Percentiles rank a stretch among this genome's conserved stretches.
These are phyloP conservation scores for Tetraselmis chui DNA, from an alignment of 139 green algal genomes.

Conservation along the genomic window DNA sequence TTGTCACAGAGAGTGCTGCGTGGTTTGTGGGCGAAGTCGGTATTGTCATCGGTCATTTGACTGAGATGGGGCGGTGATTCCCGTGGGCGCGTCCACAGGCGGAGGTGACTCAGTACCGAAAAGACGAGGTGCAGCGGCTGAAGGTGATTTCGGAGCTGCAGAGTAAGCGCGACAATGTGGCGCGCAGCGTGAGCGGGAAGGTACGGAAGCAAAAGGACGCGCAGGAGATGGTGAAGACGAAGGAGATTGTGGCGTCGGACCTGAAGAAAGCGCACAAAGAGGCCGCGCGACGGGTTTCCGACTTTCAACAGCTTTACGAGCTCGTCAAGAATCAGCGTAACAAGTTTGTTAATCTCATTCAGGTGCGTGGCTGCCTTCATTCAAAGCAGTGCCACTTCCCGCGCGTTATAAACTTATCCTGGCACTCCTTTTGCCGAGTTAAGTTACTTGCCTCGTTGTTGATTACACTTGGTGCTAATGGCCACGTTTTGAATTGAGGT, in stretches of 20 bases:
- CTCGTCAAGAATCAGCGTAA: constrained; percentile 80
- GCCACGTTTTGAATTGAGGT: no score
- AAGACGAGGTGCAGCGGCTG: constrained; percentile 6
- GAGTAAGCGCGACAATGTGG: neutral
- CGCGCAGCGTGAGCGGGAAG: neutral
- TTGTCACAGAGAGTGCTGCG: no score
- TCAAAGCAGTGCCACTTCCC: no score
- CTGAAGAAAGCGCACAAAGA: constrained; percentile 55
- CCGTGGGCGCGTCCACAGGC: neutral
- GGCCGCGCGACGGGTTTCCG: constrained; percentile 33
- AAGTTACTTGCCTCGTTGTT: no score
- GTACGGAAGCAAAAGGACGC: neutral
- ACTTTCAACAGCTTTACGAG: constrained; percentile 73
- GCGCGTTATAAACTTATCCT: no score
- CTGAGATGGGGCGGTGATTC: no score
- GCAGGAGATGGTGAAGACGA: constrained; percentile 13
- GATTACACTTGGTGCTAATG: no score
- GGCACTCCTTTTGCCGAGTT: no score
- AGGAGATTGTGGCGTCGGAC: constrained; percentile 44
- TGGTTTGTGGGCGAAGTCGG: no score
- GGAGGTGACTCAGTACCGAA: neutral
- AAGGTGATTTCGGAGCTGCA: constrained; percentile 9
- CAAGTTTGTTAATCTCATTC: constrained; percentile 69
- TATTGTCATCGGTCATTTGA: no score
- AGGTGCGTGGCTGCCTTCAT: constrained; percentile 18